Base-by-base conservation (phyloP, 2,329 filamentous ascomycete species). In the Verruconis gallopava region DNA sequence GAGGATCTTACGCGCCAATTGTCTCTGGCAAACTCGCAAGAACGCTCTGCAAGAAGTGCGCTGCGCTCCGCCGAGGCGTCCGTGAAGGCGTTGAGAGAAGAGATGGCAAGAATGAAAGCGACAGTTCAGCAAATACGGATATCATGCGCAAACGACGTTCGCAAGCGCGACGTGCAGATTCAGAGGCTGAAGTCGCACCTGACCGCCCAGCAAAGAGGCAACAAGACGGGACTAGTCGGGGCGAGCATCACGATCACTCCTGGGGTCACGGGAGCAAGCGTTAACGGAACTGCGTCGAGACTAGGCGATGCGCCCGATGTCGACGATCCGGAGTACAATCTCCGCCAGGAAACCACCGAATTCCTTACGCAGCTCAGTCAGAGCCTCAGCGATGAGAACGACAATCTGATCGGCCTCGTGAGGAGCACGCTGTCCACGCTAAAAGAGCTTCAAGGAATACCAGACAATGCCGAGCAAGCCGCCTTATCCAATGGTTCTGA, bases 331-430 rank as follows among this genome's bases (percentile, higher is more conserved):
- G 71, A 61, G 42, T 79, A 89, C 59, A 82, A 77, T 51, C 64
- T 96, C 46, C 79, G 79, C 52, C 77, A 80, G 56, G 91, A 96
- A 62, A 93, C 89, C 4, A 94, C 89, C 37, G 79, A 86, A 38
- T 95, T 95, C 55, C 66, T 98, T 44, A 91, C 88, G 0, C 79
- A 83, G 53, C 65, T 94, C 45, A 88, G 85, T 21, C 81, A 83
- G 56, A 77, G 76, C 30, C 65, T 96, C 44, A 91, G 85, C 54
- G 85, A 93, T 50, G 91, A 98, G 59, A 98, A 98, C 53, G 88
- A 95, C 55, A 73, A 75, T 4, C 63, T 96, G 11, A 75, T 93
- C 28, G 68, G 67, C 1, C 67, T 95, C 21, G 71, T 93, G 39
- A 69, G 77, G 40, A 75, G 73, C 39, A 84, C 85, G 0, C 72